Base-by-base conservation (phyloP, 1,284 basidiomycete species). In the Trichosporon coremiiforme region DNA sequence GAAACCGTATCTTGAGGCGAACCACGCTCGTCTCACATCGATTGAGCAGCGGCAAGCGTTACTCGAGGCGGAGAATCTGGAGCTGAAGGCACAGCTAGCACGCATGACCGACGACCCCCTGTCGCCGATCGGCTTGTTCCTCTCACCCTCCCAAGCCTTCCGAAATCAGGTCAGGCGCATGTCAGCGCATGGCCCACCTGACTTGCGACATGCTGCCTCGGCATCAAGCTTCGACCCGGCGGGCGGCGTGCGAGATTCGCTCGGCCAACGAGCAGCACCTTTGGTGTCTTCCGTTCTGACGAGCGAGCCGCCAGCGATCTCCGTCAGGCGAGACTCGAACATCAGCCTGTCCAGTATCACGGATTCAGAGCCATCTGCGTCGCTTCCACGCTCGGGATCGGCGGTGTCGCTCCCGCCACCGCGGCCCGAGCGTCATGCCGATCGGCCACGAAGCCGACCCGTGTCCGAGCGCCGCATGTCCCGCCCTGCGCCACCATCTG, bases 1-100 rank as follows among this genome's bases (percentile, higher is more conserved):
- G 71, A 87, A 87, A 71, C 86, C 86, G 15, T 90, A 89, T 81
- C 87, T 91, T 71, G 75, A 84, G 0, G 71, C 87, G 45, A 85
- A 88, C 75, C 85, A 85, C 66, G 75, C 82, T 35, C 85, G 85
- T 41, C 77, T 87, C 9, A 79, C 85, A 5, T 75, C 82, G 4
- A 22, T 77, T 80, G 75, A 85, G 78, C 74, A 76, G 47, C 75
- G 78, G 31, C 86, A 88, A 66, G 84, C 86, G 45, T 85, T 88
- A 1, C 88, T 90, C 0, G 82, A 86, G 55, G 85, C 87, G 35
- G 87, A 87, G 25, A 77, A 93, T 10, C 83, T 85, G 8, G 77
- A 89, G 4, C 82, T 95, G n/a, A 86, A 86, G 55, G 85, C 85
- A 69, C 85, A 95, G 31, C 62, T 73, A 31, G 70, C 84, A 73